These are phyloP conservation scores for Pseudocercospora vitis DNA, from an alignment of 2,329 filamentous ascomycete genomes.

Conservation along the genomic window DNA sequence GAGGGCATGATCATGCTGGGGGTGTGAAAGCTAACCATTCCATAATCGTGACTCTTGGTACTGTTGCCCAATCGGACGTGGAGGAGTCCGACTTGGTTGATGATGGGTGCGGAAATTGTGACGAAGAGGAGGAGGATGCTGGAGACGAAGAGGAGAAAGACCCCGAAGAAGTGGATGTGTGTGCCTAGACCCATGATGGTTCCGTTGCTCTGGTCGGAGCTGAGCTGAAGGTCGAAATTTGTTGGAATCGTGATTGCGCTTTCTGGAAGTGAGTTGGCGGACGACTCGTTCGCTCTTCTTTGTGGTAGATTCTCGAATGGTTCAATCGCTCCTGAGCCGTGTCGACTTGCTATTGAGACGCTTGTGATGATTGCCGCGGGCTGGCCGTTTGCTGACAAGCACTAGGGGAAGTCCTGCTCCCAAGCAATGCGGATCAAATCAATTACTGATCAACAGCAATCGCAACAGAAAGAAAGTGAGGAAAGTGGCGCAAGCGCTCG, in stretches of 20 bases:
- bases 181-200: neutral
- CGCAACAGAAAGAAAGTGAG: neutral
- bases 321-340: neutral
- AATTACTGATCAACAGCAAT: neutral
- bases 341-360: too few relatives aligned
- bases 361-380: too few relatives aligned
- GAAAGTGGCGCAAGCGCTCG: neutral
- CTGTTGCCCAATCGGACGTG: constrained; percentile 51
- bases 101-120: constrained; percentile 60
- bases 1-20: neutral
- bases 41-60: constrained; percentile 36
- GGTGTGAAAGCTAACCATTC: constrained; percentile 43
- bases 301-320: neutral
- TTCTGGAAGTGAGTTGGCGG: too few relatives aligned
- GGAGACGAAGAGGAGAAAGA: constrained; percentile 44
- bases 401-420: too few relatives aligned
- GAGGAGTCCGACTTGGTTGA: constrained; percentile 56
- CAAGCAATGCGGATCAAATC: too few relatives aligned
- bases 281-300: too few relatives aligned
- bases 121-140: constrained; percentile 59
- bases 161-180: constrained; percentile 13
- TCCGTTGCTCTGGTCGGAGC: too few relatives aligned
- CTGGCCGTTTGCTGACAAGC: too few relatives aligned
- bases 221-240: too few relatives aligned
- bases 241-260: too few relatives aligned